Evolutionary conservation across 805 yeast species (phyloP).

Genomic region (Ogataea wickerhamii): DNA sequence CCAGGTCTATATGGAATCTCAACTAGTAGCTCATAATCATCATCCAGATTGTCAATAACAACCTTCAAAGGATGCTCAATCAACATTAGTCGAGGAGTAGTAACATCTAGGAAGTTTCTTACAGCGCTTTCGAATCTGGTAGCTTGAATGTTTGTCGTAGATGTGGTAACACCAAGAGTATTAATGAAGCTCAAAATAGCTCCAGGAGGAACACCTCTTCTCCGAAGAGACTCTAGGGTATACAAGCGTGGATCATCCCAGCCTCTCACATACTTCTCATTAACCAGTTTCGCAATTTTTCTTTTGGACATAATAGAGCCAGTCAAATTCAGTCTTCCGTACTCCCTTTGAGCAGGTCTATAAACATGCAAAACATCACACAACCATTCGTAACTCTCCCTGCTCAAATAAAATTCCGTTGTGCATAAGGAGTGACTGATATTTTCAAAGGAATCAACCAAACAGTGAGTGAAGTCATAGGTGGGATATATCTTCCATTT

Average conservation of each 20-base stretch:
- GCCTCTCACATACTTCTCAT: conserved; percentile 76
- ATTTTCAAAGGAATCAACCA: conserved; percentile 96
- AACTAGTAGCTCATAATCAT: conserved; percentile 65
- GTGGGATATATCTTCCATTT: conserved; percentile 99
- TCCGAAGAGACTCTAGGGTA: conserved; percentile 88
- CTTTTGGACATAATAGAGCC: conserved; percentile 95
- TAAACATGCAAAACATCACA: conserved; percentile 93
- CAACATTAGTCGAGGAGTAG: conserved; percentile 94
- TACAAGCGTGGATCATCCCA: conserved; percentile 99
- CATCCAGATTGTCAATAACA: conserved; percentile 75
- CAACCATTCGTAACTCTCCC: conserved; percentile 98
- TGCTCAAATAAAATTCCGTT: conserved; percentile 84
- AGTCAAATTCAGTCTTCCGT: conserved; percentile 91
- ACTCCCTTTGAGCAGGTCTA: conserved; percentile 98
- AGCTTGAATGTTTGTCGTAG: conserved; percentile 87
- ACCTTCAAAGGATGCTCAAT: conserved; percentile 82
- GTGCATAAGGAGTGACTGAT: conserved; percentile 96
- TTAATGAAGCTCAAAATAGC: conserved; percentile 90
- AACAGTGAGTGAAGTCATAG: conserved; percentile 97
- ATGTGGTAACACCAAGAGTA: conserved; percentile 94
- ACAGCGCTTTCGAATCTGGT: conserved; percentile 86
- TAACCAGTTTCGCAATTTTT: conserved; percentile 90
- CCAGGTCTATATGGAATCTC: conserved; percentile 92
- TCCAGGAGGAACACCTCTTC: conserved; percentile 99
- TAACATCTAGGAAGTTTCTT: conserved; percentile 80